These are phyloP conservation scores for Escallonia herrerae DNA, from an alignment of 129 eudicot species.

Conservation along the genomic window DNA sequence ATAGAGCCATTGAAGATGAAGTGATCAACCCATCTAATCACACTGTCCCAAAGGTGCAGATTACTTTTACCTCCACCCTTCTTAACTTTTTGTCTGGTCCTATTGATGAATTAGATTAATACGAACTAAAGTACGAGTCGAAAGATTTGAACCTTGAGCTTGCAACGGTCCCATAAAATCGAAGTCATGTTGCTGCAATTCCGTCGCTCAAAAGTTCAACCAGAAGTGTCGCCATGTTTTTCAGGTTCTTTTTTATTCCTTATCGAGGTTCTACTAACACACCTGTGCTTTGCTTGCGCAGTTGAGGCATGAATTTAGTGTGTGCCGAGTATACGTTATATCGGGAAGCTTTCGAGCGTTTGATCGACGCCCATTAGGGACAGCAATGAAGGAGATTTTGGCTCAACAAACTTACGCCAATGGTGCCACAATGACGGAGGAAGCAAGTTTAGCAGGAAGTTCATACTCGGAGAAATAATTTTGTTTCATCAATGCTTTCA, in stretches of 20 bases:
- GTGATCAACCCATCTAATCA: not conserved
- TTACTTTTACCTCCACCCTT: not conserved
- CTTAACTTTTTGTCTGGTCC: no score
- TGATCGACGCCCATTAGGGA: constrained; percentile 57
- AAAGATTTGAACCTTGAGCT: no score
- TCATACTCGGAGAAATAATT: not conserved
- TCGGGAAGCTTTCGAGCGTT: constrained; percentile 62
- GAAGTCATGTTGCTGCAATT: no score
- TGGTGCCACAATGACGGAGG: not conserved
- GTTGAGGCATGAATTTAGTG: constrained; percentile 53
- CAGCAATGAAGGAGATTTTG: not conserved
- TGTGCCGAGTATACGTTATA: constrained; percentile 60
- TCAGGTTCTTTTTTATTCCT: no score
- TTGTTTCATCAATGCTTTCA: no score
- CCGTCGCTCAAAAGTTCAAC: no score
- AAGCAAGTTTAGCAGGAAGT: not conserved
- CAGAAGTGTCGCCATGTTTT: no score
- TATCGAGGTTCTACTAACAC: not conserved
- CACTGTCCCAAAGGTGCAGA: constrained; percentile 41
- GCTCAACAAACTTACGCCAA: not conserved
- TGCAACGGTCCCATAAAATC: no score
- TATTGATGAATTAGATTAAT: no score
- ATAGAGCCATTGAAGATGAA: constrained; percentile 48
- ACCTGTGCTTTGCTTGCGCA: constrained; percentile 15
- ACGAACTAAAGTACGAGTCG: no score